Base-by-base conservation (phyloP, 1,139 yeast species). In the Arxiozyma bovina region DNA sequence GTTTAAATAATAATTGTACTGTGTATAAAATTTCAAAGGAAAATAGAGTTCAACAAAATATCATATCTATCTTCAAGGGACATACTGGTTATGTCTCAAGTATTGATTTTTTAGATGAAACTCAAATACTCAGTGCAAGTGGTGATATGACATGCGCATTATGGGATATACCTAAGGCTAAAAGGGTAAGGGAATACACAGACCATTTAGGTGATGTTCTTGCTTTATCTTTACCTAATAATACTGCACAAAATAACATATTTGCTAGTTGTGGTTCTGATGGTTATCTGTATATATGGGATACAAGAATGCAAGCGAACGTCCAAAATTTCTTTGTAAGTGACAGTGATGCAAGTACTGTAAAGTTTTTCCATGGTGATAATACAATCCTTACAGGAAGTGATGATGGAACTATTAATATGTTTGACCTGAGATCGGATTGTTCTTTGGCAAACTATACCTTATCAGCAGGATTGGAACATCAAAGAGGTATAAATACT, bases 161-260 rank as follows among this genome's bases (percentile, higher is more conserved):
- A 55, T 91, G 97, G 97, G 96, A 91, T 67, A 74, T 88, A 34
- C 74, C 76, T 34, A 80, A 79, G 58, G 84, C 87, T 0, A 73
- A 73, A 30, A 75, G 78, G 59, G 70, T 78, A 1, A 72, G 80
- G 42, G 84, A 81, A 50, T 87, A 79, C 66, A 71, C 80, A 12
- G 96, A 86, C 57, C 96, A 90, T 70, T 70, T 85, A 30, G 95
- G 96, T 7, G 96, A 88, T 67, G 88, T 91, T 21, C 73, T 87
- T 54, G 75, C 83, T 42, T 63, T 89, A 55, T 73, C 72, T 15
- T 53, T 67, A 18, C 46, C 58, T 17, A 46, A 53, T 18, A 53
- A 47, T 25, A 56, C 57, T 4, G 62, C 62, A 40, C 57, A 59
- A 27, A 64, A 65, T 52, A 63, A 65, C 51, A 60, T 76, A 17